Conservation (phyloP, 768 basidiomycete genomes). For the Trametes meyenii region DNA sequence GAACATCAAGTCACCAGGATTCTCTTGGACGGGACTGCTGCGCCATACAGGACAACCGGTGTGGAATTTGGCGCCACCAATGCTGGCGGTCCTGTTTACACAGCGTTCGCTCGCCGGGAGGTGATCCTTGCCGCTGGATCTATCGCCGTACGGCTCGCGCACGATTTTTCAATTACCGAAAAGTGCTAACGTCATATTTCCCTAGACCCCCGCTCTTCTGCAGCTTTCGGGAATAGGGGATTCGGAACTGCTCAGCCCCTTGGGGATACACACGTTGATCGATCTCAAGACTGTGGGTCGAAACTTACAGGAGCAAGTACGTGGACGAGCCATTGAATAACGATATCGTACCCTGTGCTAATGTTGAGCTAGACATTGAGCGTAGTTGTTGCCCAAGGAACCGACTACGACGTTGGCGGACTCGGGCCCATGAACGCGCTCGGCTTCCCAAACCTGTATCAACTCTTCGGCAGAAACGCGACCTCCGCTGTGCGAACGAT, state of each 20-base stretch:
- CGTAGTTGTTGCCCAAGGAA: slow-evolving; percentile 2
- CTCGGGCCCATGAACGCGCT: slow-evolving; percentile 43
- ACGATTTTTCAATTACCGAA: background rate
- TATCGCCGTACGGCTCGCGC: slow-evolving; percentile 30
- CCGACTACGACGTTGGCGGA: slow-evolving; percentile 12
- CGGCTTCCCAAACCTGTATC: slow-evolving; percentile 54
- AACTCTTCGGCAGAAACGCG: slow-evolving; percentile 44
- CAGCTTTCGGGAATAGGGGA: slow-evolving; percentile 64
- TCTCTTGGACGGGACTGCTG: slow-evolving; percentile 35
- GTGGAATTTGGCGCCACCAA: slow-evolving; percentile 49
- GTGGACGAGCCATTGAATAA: background rate
- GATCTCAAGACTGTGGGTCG: slow-evolving; percentile 53
- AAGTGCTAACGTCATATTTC: background rate
- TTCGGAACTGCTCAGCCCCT: slow-evolving; percentile 42
- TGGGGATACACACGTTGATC: slow-evolving; percentile 50
- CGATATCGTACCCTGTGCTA: background rate
- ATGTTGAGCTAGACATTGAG: slow-evolving; percentile 5
- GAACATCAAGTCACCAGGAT: slow-evolving; percentile 49
- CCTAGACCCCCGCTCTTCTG: slow-evolving; percentile 42
- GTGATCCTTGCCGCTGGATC: slow-evolving; percentile 59
- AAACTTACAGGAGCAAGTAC: slow-evolving; percentile 58
- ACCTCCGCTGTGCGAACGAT: slow-evolving; percentile 36
- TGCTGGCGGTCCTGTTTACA: slow-evolving; percentile 37
- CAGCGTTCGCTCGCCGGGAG: slow-evolving; percentile 47
- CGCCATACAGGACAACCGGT: slow-evolving; percentile 47